phyloP scores from a whole-genome alignment of 805 yeast species.

The Ogataea kodamae region DNA sequence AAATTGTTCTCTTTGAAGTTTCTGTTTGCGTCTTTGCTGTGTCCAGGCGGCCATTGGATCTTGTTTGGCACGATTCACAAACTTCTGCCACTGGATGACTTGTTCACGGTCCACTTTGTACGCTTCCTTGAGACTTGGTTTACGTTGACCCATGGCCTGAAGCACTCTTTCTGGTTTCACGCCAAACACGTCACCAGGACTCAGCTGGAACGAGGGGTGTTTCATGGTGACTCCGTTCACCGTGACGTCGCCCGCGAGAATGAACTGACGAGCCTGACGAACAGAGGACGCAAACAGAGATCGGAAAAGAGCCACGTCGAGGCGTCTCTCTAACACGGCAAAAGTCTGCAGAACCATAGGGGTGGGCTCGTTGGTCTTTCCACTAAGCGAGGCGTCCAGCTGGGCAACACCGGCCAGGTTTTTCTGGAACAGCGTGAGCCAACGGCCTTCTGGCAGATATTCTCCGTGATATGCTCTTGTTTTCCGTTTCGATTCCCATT shows the following conservation, averaged over 20 bases:
- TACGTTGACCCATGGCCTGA: conserved; percentile 76
- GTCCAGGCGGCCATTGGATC: conserved; percentile 59
- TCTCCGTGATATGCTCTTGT: conserved; percentile 97
- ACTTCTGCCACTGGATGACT: conserved; percentile 71
- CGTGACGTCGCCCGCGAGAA: conserved; percentile 72
- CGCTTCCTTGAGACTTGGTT: conserved; percentile 71
- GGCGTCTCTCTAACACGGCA: conserved; percentile 82
- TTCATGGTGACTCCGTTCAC: conserved; percentile 80
- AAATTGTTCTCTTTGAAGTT: conserved; percentile 33
- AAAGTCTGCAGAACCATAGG: conserved; percentile 87
- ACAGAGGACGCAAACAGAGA: conserved; percentile 90
- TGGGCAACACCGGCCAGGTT: conserved; percentile 84
- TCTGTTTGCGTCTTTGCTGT: conserved; percentile 43
- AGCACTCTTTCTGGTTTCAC: conserved; percentile 85
- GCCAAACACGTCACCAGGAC: conserved; percentile 82
- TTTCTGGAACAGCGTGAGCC: conserved; percentile 67
- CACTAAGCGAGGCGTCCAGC: conserved; percentile 73
- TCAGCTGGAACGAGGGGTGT: conserved; percentile 74
- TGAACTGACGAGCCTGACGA: conserved; percentile 90
- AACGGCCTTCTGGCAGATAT: conserved; percentile 77
- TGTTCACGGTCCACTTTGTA: conserved; percentile 69
- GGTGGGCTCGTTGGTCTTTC: conserved; percentile 50
- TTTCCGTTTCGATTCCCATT: conserved; percentile 87
- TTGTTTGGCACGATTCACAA: conserved; percentile 54
- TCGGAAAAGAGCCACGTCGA: conserved; percentile 88